Evolutionary conservation across 352 stramenopile genomes (phyloP), one percentile per base, ranked within the genome.

Genomic region (Albugo laibachii): DNA sequence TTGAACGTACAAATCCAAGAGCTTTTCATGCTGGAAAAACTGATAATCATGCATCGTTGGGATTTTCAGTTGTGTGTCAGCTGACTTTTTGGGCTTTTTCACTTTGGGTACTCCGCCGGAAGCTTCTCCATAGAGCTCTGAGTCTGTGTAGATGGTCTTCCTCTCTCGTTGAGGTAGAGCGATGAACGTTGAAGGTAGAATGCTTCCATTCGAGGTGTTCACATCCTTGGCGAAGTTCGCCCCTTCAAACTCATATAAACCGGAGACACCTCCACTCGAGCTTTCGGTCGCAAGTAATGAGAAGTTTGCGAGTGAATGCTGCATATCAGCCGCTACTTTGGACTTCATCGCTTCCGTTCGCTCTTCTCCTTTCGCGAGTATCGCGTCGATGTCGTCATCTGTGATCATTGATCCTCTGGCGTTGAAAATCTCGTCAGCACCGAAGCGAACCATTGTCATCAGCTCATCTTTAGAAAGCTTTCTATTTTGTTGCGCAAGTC

Each of bases 221-320:
- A 66, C 67, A 34, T 95, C 83, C 50, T 94, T 96, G 31, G 73
- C 73, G 19, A 92, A 92, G 41, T 83, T 63, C 41, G 93, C 77
- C n/a, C 77, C 78, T 52, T 92, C 82, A 43, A 92, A 93, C 38
- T 89, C 76, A 53, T 92, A 94, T 13, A 89, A 58, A 46, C 67
- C 87, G n/a, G 69, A 83, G 21, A 88, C 71, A 41, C 53, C 79
- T 45, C 45, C 63, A 55, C 56, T 61, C 3, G 38, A 19, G 53
- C 48, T 79, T 38, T 92, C 85, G n/a, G 96, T 85, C 5, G 68
- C 85, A 11, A 87, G 65, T 8, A 98, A 62, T 4, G 72, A 94
- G 50, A 98, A 98, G 54, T 95, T 97, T 5, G 89, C 89, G 36
- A 97, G 62, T 52, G 96, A 97, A 66, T 97, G 92, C 58, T 97